Conservation (phyloP, 371 early-diverging fungal genomes). For the Dichotomocladium elegans region DNA sequence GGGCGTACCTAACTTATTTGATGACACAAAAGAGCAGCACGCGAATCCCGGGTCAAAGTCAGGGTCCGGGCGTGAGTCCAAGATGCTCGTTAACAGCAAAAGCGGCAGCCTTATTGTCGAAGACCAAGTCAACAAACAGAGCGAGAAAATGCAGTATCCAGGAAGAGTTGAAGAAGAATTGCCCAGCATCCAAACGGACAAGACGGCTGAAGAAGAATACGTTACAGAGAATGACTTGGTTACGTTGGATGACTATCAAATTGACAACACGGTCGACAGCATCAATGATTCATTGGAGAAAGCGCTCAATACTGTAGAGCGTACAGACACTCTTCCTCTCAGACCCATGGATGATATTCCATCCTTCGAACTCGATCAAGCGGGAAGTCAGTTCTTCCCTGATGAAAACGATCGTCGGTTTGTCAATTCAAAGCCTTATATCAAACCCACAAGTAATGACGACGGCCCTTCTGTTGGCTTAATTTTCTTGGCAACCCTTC, state of each 20-base stretch:
- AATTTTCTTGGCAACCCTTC: background rate
- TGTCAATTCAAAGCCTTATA: background rate
- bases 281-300: slow-evolving; percentile 8
- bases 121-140: background rate
- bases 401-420: background rate
- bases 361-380: too few species aligned
- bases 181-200: background rate
- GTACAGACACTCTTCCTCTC: too few species aligned
- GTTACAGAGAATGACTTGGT: background rate
- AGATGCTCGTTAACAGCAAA: too few species aligned
- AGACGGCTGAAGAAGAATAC: background rate
- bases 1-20: too few species aligned
- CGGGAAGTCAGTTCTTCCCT: slow-evolving; percentile 1
- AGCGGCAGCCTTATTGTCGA: too few species aligned
- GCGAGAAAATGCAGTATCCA: background rate
- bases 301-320: slow-evolving; percentile 2
- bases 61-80: too few species aligned
- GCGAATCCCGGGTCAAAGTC: too few species aligned
- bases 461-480: slow-evolving; percentile 1
- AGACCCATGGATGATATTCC: too few species aligned
- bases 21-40: too few species aligned
- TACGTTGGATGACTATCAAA: slow-evolving; percentile 3
- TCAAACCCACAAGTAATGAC: background rate
- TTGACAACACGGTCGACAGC: slow-evolving; percentile 1
- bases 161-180: too few species aligned